Percentiles rank a stretch among this genome's conserved stretches.
Evolutionary conservation across 108 stramenopile genomes (phyloP).

Genomic region (Seminavis robusta): DNA sequence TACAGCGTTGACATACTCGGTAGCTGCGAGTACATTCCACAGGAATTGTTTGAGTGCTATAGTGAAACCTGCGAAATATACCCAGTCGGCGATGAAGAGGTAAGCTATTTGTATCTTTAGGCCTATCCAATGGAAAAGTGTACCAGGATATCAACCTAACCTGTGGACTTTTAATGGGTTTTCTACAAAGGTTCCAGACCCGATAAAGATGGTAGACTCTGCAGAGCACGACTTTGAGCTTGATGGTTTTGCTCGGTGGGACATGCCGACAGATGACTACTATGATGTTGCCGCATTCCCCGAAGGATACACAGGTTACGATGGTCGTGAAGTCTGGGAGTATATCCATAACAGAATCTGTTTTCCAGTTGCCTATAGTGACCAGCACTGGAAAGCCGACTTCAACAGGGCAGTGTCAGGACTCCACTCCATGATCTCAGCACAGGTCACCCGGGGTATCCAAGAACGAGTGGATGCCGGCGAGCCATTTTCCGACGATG

Average conservation of each 20-base stretch:
- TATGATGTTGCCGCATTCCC: conserved; percentile 77
- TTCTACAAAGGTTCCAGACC: conserved; percentile 41
- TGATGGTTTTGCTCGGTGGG: conserved; percentile 90
- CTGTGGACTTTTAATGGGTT: neutral
- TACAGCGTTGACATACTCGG: conserved; percentile 85
- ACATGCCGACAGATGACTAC: conserved; percentile 89
- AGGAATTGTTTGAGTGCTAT: conserved; percentile 87
- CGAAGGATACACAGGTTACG: conserved; percentile 87
- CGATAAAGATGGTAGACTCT: conserved; percentile 41
- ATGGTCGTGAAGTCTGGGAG: conserved; percentile 76
- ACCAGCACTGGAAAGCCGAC: conserved; percentile 85
- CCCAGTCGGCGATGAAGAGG: conserved; percentile 84
- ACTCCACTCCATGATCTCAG: conserved; percentile 77
- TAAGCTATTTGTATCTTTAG: conserved; percentile 12
- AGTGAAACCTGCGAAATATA: conserved; percentile 87
- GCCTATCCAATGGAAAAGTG: neutral
- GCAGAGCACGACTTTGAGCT: conserved; percentile 70
- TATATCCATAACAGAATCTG: conserved; percentile 83
- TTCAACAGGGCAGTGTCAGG: conserved; percentile 88
- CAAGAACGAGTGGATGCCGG: conserved; percentile 54
- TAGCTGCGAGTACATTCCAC: conserved; percentile 87
- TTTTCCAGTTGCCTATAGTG: conserved; percentile 70
- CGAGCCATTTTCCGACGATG: conserved; percentile 45
- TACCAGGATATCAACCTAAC: neutral
- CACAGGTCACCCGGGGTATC: conserved; percentile 74